Base-by-base conservation (phyloP, 805 yeast genomes). In the Nakazawaea peltata region DNA sequence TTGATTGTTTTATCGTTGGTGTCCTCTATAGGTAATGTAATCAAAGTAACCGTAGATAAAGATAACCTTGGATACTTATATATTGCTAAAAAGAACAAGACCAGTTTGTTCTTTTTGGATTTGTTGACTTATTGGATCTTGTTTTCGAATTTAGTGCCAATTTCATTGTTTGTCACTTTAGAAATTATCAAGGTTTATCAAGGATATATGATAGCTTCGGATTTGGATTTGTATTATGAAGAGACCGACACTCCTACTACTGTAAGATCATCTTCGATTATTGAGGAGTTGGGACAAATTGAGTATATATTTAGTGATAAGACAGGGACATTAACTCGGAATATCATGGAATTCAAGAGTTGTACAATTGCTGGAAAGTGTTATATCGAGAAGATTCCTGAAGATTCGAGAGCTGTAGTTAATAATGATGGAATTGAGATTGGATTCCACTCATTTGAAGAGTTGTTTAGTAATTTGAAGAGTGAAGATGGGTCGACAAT, bases 101-200 rank as follows among this genome's bases (percentile, higher is more conserved):
- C 67, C 2, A 73, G 71, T 6, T 61, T 83, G 25, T 92, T 92
- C 50, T 92, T 94, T 61, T 74, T 76, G 44, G 96, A 90, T 56
- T 55, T 92, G 25, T 67, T 92, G 42, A 94, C 98, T 0, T 92
- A 80, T 51, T 92, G 99, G 98, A 88, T 92, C 61, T 61, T 92
- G 36, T 94, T 83, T 49, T 92, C 98, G 1, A 92, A 92, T 53
- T 67, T 92, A 61, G 98, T 92, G n/a, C 99, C 99, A 3, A 92
- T 92, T 51, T 86, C 96, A 1, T 65, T 90, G 48, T 92, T 92
- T 51, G 99, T 92, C 11, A 92, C 98, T 0, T 95, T 92, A 24
- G 99, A 92, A 58, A 68, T 90, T 44, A 87, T 92, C 63, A 92
- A 92, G 54, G 94, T 82, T 56, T 88, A 90, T 56, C 97, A 90